Evolutionary conservation across 306 rosid species (phyloP).

Genomic region (Prunus mongolica): DNA sequence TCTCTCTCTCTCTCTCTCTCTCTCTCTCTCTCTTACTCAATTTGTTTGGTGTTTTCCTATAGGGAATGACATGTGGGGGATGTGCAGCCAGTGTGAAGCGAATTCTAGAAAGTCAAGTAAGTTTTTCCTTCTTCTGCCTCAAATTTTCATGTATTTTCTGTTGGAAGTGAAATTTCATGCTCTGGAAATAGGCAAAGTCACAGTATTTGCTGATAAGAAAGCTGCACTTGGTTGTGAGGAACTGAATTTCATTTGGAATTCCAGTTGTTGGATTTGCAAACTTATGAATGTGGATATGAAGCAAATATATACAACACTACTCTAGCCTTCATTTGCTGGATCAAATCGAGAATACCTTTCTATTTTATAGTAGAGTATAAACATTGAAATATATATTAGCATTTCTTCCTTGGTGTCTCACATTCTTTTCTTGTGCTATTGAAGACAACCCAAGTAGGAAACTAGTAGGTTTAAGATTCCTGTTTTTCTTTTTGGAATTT

Average conservation of each 20-base stretch:
- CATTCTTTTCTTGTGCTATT: not conserved
- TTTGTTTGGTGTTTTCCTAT: not conserved
- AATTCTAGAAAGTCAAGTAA: constrained; percentile 70
- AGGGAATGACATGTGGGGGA: constrained; percentile 74
- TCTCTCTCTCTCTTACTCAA: not conserved
- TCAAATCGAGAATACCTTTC: too few species aligned
- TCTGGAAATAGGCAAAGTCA: not conserved
- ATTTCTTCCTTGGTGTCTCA: too few species aligned
- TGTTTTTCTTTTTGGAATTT: not conserved
- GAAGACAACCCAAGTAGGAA: not conserved
- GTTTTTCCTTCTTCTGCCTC: not conserved
- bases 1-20: not conserved
- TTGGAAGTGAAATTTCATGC: not conserved
- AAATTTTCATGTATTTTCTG: not conserved
- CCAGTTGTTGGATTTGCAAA: not conserved
- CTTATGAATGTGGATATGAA: not conserved
- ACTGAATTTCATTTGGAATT: not conserved
- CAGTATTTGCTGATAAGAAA: not conserved
- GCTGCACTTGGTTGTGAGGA: not conserved
- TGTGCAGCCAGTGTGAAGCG: constrained; percentile 77
- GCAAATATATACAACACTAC: not conserved
- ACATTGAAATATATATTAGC: not conserved
- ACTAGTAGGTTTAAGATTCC: not conserved
- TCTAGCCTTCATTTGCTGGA: not conserved
- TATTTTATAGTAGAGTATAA: too few species aligned